These are phyloP conservation scores for Lecanicillium sp. DNA, from an alignment of 2,329 filamentous ascomycete genomes.

Conservation along the genomic window DNA sequence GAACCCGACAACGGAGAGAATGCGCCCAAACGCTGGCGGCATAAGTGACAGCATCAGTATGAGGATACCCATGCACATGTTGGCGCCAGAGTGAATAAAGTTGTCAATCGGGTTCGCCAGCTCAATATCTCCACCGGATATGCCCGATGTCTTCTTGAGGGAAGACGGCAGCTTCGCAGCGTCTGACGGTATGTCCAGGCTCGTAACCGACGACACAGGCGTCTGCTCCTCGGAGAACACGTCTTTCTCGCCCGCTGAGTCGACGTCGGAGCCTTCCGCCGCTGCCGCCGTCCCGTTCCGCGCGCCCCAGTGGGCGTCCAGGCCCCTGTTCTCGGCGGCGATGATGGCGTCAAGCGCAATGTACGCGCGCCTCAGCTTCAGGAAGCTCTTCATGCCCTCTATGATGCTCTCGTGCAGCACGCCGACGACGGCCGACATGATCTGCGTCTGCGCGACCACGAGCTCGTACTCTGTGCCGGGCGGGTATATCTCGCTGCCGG, in stretches of 20 bases:
- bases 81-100: conserved; percentile 84
- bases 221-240: conserved; percentile 32
- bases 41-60: conserved; percentile 87
- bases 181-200: conserved; percentile 34
- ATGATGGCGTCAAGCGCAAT: conserved; percentile 74
- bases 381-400: conserved; percentile 86
- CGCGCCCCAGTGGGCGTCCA: conserved; percentile 29
- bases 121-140: conserved; percentile 11
- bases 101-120: conserved; percentile 63
- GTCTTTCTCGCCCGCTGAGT: conserved; percentile 41
- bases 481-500: conserved; percentile 56
- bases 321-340: conserved; percentile 54
- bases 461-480: conserved; percentile 82
- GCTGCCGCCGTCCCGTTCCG: neutral
- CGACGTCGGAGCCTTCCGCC: neutral
- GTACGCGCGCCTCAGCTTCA: conserved; percentile 86
- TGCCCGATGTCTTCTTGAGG: conserved; percentile 2
- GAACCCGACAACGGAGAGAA: conserved; percentile 87
- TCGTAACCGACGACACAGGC: conserved; percentile 1
- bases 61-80: conserved; percentile 83
- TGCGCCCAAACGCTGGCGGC: conserved; percentile 80
- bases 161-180: conserved; percentile 30
- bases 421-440: conserved; percentile 83
- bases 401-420: conserved; percentile 90
- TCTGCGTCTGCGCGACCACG: conserved; percentile 75